These are phyloP conservation scores for Diplodia scrobiculata DNA, from an alignment of 2,329 filamentous ascomycete genomes.

Conservation along the genomic window DNA sequence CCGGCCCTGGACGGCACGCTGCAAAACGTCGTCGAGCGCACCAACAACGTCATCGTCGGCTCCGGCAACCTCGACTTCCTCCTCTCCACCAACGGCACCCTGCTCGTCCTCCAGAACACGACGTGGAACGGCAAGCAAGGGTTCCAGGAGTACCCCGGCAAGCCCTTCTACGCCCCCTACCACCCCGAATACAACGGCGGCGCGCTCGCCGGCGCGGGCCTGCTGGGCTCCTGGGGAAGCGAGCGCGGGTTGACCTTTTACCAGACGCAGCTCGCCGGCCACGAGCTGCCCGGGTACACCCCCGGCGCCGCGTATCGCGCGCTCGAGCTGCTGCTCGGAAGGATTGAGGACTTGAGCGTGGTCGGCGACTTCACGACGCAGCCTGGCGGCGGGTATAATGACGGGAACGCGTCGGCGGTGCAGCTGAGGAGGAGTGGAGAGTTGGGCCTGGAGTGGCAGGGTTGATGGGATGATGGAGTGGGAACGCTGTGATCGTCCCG, in stretches of 20 bases:
- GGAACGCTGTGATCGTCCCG: no score
- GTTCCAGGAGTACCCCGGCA: conserved; percentile 48
- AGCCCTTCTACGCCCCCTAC: conserved; percentile 50
- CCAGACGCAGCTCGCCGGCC: conserved; percentile 47
- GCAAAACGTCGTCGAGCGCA: conserved; percentile 54
- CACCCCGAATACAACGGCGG: conserved; percentile 49
- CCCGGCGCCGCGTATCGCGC: conserved; percentile 48
- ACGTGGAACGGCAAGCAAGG: conserved; percentile 56
- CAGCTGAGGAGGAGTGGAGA: background rate
- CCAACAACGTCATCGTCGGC: conserved; percentile 56
- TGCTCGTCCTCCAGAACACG: conserved; percentile 58
- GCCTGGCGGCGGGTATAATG: conserved; percentile 31
- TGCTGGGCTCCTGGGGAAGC: conserved; percentile 46
- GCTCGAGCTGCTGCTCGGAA: conserved; percentile 49
- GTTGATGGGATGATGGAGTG: background rate
- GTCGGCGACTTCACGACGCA: conserved; percentile 43
- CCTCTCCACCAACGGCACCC: conserved; percentile 55
- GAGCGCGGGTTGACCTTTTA: conserved; percentile 54
- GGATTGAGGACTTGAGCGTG: conserved; percentile 44
- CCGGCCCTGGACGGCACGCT: conserved; percentile 49
- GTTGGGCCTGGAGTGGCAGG: background rate
- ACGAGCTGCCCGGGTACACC: conserved; percentile 50
- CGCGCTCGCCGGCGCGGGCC: conserved; percentile 46
- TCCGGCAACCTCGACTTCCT: conserved; percentile 54
- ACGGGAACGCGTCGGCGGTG: background rate